Conservation (phyloP, 768 basidiomycete species). For the Kondoa subrosea region DNA sequence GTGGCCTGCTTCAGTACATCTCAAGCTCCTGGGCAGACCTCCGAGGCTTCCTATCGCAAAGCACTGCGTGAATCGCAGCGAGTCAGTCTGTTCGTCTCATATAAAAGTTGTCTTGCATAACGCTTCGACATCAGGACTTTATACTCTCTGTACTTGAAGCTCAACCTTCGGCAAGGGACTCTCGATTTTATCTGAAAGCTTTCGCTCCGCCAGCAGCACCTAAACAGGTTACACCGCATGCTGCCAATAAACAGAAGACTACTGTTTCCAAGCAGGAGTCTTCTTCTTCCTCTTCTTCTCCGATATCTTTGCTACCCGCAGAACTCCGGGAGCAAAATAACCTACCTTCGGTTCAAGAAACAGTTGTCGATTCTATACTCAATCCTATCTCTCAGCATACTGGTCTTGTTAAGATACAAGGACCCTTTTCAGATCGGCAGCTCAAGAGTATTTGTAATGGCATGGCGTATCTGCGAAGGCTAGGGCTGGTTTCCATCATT, state of each 20-base stretch:
- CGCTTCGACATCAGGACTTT: constrained; percentile 51
- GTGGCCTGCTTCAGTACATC: background rate
- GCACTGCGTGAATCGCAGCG: background rate
- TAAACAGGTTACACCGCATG: constrained; percentile 29
- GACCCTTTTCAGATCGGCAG: constrained; percentile 82
- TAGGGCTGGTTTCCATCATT: constrained; percentile 87
- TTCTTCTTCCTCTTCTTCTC: constrained; percentile 48
- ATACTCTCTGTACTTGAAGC: constrained; percentile 85
- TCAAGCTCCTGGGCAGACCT: background rate
- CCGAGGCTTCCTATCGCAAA: background rate
- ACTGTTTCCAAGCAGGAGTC: constrained; percentile 33
- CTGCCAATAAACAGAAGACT: background rate
- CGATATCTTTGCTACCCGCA: constrained; percentile 34
- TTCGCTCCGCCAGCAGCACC: constrained; percentile 44
- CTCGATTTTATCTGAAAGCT: constrained; percentile 74
- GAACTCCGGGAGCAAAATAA: constrained; percentile 9
- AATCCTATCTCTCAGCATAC: constrained; percentile 67
- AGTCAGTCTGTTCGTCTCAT: background rate
- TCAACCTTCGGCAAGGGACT: constrained; percentile 78
- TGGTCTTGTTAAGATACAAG: constrained; percentile 89
- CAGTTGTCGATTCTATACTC: constrained; percentile 11
- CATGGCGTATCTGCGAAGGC: constrained; percentile 84
- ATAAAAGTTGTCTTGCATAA: background rate
- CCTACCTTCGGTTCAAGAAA: constrained; percentile 4
- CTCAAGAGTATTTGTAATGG: constrained; percentile 85